A percentile compares a stretch with the other conserved stretches of the same genome.
phyloP scores from a whole-genome alignment of 2,329 filamentous ascomycete species.

The Knufia petricola region DNA sequence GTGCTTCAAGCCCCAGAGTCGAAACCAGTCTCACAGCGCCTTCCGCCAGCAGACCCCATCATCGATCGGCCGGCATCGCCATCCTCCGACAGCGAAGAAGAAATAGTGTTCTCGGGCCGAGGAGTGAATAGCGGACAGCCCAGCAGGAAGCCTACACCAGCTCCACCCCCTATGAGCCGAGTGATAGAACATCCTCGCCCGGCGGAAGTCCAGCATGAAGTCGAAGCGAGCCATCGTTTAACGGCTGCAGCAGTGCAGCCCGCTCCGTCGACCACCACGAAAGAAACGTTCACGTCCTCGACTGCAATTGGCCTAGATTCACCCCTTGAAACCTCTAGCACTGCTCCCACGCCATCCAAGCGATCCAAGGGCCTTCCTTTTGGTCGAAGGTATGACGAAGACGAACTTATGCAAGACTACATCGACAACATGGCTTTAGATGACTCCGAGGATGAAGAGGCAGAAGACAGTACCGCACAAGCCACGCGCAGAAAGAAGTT shows the following conservation, averaged over 20 bases:
- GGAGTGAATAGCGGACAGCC: conserved; percentile 5
- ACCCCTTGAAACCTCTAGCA: background rate
- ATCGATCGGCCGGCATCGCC: conserved; percentile 11
- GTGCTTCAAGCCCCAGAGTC: too few relatives aligned
- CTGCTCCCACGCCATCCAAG: background rate
- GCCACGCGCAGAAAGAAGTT: conserved; percentile 24
- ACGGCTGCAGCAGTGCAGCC: background rate
- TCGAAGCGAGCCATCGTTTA: background rate
- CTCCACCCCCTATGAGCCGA: background rate
- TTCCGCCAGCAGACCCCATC: background rate
- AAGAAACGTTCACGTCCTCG: background rate
- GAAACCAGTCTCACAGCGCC: too few relatives aligned
- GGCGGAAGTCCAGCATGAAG: background rate
- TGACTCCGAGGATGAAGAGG: conserved; percentile 20
- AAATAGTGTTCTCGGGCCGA: conserved; percentile 19
- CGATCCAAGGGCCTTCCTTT: background rate
- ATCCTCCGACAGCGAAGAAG: conserved; percentile 18
- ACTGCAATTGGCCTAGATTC: background rate
- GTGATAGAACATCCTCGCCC: too few relatives aligned
- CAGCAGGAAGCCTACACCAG: conserved; percentile 5
- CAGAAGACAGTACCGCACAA: conserved; percentile 21
- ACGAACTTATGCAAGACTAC: conserved; percentile 57
- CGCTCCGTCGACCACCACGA: background rate
- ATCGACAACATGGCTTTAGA: conserved; percentile 38
- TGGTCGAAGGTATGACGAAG: conserved; percentile 36